Base-by-base conservation (phyloP, 768 basidiomycete species). In the Mrakia frigida region DNA sequence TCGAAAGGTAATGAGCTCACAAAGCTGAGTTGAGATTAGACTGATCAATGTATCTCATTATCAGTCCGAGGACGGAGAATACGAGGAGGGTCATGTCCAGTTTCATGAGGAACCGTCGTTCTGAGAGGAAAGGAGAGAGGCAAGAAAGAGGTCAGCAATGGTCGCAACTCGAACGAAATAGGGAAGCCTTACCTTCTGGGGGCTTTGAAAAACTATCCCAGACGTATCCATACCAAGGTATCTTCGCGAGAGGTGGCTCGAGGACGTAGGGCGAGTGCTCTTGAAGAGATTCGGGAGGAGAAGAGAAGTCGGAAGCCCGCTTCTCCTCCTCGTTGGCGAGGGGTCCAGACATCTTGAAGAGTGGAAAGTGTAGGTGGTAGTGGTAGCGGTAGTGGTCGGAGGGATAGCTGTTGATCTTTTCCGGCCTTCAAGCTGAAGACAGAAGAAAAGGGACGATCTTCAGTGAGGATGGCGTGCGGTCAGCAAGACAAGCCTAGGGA, bases 191-290 rank as follows among this genome's bases (percentile, higher is more conserved):
- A 53, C 52, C 52, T 18, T 50, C 77, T 11, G 46, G n/a, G 6
- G 41, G 33, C 50, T 78, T 76, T 11, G 75, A 79, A 52, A 78
- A 80, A 6, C 75, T 71, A 53, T 80, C 80, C 80, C 80, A 80
- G 52, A 80, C 14, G 73, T 79, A 78, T n/a, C 73, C 76, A 63
- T 79, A 78, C 78, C 78, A 80, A 67, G 79, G 75, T 13, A 71
- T 70, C 35, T 70, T 70, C 21, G 52, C 25, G 52, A 53, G 52
- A 53, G 52, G 52, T 10, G 52, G 52, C 52, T 53, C 52, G 52
- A 53, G 52, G 52, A 53, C 52, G 52, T 53, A 53, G 52, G 52
- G 52, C 18, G 52, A 14, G 2, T 43, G 43, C 11, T 43, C 43
- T 11, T 9, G 16, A 1, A 43, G 2, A 7, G n/a, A 14, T 39